phyloP scores from a whole-genome alignment of 352 stramenopile species.

The Pythium vanterpoolii region DNA sequence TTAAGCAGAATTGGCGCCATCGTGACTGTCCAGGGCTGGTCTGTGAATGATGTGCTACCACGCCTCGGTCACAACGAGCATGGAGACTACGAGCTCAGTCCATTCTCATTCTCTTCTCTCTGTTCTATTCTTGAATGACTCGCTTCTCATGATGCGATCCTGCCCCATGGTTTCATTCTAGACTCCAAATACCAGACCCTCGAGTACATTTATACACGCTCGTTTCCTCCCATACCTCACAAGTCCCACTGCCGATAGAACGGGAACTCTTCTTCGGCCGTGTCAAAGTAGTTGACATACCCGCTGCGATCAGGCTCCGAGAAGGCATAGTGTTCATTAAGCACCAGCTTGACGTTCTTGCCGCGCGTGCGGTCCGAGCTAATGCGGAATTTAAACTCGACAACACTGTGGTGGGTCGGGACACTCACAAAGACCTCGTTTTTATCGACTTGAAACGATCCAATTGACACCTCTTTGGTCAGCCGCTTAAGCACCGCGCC shows the following conservation, averaged over 20 bases:
- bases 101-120: not conserved
- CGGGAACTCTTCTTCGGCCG: slow-evolving; percentile 67
- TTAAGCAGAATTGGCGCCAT: slow-evolving; percentile 29
- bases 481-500: slow-evolving; percentile 25
- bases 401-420: slow-evolving; percentile 57
- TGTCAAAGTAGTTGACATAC: slow-evolving; percentile 71
- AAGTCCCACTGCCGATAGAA: slow-evolving; percentile 71
- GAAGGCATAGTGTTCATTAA: slow-evolving; percentile 71
- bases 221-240: slow-evolving; percentile 16
- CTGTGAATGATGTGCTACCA: not conserved
- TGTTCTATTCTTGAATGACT: not conserved
- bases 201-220: slow-evolving; percentile 3
- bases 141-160: not conserved
- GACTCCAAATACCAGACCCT: not conserved
- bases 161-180: not conserved
- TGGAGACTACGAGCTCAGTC: not conserved
- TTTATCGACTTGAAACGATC: slow-evolving; percentile 61
- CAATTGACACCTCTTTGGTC: slow-evolving; percentile 36
- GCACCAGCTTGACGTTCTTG: slow-evolving; percentile 55
- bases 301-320: slow-evolving; percentile 63
- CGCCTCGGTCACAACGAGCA: not conserved
- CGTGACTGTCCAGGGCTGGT: not conserved
- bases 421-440: slow-evolving; percentile 68
- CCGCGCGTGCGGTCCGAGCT: slow-evolving; percentile 31
- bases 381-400: slow-evolving; percentile 71